Percentiles rank a stretch among this genome's conserved stretches.
Evolutionary conservation across 176 grass and related monocot genomes (phyloP).

Genomic region (Rhipidocladum racemiflorum): DNA sequence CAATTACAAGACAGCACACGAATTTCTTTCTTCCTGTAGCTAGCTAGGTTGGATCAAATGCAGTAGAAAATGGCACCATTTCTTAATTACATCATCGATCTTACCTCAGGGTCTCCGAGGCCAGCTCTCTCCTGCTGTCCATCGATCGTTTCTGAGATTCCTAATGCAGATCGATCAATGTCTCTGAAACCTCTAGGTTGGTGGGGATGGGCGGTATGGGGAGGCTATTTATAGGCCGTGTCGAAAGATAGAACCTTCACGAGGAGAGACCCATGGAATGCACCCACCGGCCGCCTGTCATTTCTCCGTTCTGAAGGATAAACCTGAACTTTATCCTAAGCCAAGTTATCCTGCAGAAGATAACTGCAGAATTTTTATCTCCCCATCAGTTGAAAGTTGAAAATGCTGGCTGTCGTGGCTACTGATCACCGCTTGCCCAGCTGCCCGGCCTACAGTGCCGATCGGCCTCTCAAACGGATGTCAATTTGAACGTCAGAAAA

Average conservation of each 20-base stretch:
- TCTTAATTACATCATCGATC: conserved; percentile 17
- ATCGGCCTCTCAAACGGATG: background rate
- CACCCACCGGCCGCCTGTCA: background rate
- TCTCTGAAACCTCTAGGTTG: conserved; percentile 34
- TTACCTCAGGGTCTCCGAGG: conserved; percentile 57
- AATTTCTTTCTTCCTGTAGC: background rate
- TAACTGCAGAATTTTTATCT: background rate
- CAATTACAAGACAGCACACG: background rate
- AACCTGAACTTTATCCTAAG: conserved; percentile 16
- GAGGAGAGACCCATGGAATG: background rate
- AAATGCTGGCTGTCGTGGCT: background rate
- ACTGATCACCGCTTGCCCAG: too few relatives aligned
- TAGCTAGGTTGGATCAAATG: background rate
- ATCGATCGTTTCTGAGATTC: conserved; percentile 29
- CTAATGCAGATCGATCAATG: background rate
- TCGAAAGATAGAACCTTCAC: conserved; percentile 28
- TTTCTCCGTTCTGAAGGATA: background rate
- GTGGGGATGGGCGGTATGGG: background rate
- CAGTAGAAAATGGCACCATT: background rate
- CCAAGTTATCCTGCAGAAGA: background rate
- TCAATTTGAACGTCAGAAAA: background rate
- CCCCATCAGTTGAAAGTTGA: background rate
- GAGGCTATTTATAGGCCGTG: conserved; percentile 50
- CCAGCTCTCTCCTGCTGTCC: conserved; percentile 47
- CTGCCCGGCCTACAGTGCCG: background rate